Conservation (phyloP, 2,329 filamentous ascomycete genomes). For the Rachicladosporium sp. region DNA sequence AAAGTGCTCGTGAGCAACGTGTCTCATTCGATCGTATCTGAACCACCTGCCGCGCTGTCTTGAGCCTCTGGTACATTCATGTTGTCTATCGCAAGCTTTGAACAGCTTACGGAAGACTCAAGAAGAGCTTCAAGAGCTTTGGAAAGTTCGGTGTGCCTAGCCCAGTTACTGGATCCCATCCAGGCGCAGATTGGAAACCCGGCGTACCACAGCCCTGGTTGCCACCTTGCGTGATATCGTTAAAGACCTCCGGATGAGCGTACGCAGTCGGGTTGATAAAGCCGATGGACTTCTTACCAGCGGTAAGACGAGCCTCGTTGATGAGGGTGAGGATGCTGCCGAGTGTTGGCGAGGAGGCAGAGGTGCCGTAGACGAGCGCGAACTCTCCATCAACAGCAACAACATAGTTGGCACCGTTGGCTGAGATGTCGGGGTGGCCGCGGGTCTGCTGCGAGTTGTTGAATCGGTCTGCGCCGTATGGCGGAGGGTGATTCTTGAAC, state of each 20-base stretch:
- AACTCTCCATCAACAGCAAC: constrained; percentile 33
- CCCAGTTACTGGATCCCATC: constrained; percentile 25
- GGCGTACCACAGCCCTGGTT: constrained; percentile 28
- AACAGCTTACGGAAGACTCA: constrained; percentile 11
- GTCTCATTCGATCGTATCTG: too few species aligned
- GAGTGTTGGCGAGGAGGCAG: constrained; percentile 37
- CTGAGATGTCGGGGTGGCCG: constrained; percentile 33
- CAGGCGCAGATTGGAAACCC: constrained; percentile 15
- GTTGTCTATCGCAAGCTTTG: too few species aligned
- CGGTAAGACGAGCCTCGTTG: constrained; percentile 26
- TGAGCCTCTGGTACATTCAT: too few species aligned
- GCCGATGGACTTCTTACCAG: constrained; percentile 28
- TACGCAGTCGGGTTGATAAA: constrained; percentile 34
- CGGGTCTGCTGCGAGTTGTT: constrained; percentile 33
- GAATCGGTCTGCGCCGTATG: constrained; percentile 33
- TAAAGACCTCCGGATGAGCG: constrained; percentile 27
- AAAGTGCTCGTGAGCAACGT: too few species aligned
- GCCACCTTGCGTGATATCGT: constrained; percentile 27
- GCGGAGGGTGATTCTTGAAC: constrained; percentile 29
- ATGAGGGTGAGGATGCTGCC: constrained; percentile 36
- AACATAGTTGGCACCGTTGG: constrained; percentile 22
- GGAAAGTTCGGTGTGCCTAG: constrained; percentile 19
- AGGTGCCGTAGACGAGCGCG: constrained; percentile 38
- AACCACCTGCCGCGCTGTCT: too few species aligned
- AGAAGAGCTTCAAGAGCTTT: constrained; percentile 17